phyloP scores from a whole-genome alignment of 176 grass and related monocot species.

The Lolium perenne region DNA sequence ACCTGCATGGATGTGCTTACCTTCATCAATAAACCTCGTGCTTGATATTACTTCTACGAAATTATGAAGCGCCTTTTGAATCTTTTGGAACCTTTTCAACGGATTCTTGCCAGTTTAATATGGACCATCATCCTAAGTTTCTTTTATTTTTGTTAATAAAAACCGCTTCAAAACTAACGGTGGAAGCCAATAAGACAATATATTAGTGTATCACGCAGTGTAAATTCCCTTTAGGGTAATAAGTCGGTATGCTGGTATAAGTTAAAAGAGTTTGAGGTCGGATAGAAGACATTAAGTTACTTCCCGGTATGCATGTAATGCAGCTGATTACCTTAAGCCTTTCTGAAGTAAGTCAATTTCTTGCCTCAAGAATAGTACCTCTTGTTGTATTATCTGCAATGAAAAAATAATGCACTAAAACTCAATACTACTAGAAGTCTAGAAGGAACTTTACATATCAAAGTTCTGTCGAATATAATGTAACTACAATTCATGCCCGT shows the following conservation, averaged over 20 bases:
- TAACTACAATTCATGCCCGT: not conserved
- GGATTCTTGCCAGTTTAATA: conserved; percentile 5
- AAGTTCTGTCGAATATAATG: not conserved
- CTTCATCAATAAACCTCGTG: conserved; percentile 12
- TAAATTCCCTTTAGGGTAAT: conserved; percentile 20
- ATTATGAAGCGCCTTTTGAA: not conserved
- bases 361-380: conserved; percentile 52
- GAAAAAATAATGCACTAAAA: conserved; percentile 15
- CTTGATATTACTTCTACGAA: not conserved
- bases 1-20: conserved; percentile 45
- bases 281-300: not conserved
- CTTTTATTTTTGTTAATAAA: not conserved
- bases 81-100: not conserved
- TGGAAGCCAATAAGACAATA: not conserved
- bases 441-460: not conserved
- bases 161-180: not conserved
- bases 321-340: conserved; percentile 66
- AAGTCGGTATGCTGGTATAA: not conserved
- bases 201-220: not conserved
- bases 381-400: conserved; percentile 59
- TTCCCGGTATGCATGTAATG: conserved; percentile 11
- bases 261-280: not conserved
- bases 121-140: not conserved
- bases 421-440: not conserved
- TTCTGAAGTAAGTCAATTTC: conserved; percentile 78